Conservation (phyloP, 345 rosid species). For the Ailanthus altissimus region DNA sequence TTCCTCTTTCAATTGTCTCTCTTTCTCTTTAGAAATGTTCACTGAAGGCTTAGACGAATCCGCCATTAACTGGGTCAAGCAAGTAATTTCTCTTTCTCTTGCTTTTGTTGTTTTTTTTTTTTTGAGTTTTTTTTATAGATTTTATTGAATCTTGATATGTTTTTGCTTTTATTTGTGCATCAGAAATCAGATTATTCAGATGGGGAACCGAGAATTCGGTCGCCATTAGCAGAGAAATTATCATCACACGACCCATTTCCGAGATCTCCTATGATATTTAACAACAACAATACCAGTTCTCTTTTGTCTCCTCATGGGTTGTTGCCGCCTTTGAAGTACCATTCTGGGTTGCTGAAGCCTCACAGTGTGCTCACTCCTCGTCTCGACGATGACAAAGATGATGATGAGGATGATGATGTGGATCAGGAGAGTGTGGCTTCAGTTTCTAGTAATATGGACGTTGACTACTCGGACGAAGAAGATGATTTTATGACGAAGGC, state of each 20-base stretch:
- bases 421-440: constrained; percentile 64
- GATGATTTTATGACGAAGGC: constrained; percentile 40
- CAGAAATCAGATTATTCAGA: constrained; percentile 44
- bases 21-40: constrained; percentile 42
- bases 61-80: constrained; percentile 78
- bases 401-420: constrained; percentile 26
- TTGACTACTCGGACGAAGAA: constrained; percentile 42
- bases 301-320: constrained; percentile 44
- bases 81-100: constrained; percentile 31
- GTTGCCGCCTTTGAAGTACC: constrained; percentile 68
- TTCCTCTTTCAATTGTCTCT: not conserved
- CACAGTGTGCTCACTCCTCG: constrained; percentile 40
- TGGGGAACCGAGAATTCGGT: constrained; percentile 50
- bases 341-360: constrained; percentile 51
- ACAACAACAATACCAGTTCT: constrained; percentile 27
- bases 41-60: constrained; percentile 68
- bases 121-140: not conserved
- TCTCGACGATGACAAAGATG: constrained; percentile 29
- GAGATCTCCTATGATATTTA: constrained; percentile 45
- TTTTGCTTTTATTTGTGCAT: not conserved
- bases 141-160: not conserved
- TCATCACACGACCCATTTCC: constrained; percentile 39
- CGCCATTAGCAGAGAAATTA: constrained; percentile 65
- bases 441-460: constrained; percentile 43
- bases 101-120: not conserved